phyloP scores from a whole-genome alignment of 176 grass and related monocot genomes.

The Rhynchospora tenuis region DNA sequence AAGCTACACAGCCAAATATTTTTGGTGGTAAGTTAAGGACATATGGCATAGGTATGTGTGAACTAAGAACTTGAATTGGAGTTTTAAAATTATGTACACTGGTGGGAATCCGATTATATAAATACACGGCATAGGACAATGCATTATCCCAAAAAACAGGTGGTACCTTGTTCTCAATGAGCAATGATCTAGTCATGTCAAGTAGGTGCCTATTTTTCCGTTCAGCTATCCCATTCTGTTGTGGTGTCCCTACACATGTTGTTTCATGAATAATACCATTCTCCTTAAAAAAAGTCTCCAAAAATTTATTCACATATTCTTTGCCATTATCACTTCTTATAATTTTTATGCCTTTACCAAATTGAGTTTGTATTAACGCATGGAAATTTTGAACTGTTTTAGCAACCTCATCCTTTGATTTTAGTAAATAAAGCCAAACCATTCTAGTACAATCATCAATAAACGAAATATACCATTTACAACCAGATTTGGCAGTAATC shows the following conservation, averaged over 20 bases:
- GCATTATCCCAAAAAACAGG: no score
- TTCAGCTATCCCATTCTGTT: neutral
- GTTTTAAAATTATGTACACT: neutral
- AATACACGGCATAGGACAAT: no score
- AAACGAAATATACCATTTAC: no score
- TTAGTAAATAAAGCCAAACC: slow-evolving; percentile 9
- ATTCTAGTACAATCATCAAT: neutral
- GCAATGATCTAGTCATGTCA: no score
- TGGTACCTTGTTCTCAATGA: no score
- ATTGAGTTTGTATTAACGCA: neutral
- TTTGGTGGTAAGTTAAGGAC: neutral
- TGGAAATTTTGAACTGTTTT: neutral
- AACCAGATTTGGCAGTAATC: no score
- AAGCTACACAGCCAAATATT: neutral
- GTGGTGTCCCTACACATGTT: neutral
- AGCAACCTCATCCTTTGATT: neutral
- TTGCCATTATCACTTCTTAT: neutral
- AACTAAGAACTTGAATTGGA: no score
- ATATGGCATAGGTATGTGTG: neutral
- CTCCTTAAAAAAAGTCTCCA: neutral
- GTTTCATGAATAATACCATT: neutral
- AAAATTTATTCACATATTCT: neutral
- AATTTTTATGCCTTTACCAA: neutral
- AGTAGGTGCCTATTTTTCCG: no score
- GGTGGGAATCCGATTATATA: neutral